phyloP scores from a whole-genome alignment of 2,329 filamentous ascomycete genomes.

The Nothopassalora personata region DNA sequence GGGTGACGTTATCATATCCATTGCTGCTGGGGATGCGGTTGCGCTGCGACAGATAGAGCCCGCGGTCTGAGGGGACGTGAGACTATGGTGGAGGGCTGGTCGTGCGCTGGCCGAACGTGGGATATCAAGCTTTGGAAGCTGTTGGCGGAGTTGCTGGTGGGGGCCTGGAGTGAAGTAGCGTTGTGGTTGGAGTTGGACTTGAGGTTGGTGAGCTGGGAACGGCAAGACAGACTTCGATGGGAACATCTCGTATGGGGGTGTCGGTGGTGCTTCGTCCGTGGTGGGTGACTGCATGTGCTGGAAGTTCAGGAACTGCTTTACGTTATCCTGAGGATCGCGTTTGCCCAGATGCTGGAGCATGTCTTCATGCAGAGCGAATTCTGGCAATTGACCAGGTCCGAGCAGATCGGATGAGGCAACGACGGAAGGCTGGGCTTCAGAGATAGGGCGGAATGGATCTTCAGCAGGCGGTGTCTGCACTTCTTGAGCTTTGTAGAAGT shows the following conservation, averaged over 20 bases:
- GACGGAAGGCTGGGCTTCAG: conserved; percentile 72
- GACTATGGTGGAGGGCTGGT: conserved; percentile 30
- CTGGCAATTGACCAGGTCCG: conserved; percentile 61
- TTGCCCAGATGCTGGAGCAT: conserved; percentile 63
- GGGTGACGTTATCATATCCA: conserved; percentile 41
- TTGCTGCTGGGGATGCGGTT: conserved; percentile 50
- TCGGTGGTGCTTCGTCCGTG: conserved; percentile 55
- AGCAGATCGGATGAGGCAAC: conserved; percentile 89
- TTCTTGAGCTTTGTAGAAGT: conserved; percentile 39
- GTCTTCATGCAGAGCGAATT: conserved; percentile 66
- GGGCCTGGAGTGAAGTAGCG: conserved; percentile 39
- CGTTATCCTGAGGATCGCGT: conserved; percentile 84
- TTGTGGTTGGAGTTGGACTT: conserved; percentile 35
- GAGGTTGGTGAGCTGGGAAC: conserved; percentile 23
- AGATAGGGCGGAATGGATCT: conserved; percentile 56
- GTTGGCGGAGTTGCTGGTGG: conserved; percentile 46
- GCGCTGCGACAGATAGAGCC: conserved; percentile 45
- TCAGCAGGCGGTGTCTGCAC: conserved; percentile 7
- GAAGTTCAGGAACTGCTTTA: conserved; percentile 83
- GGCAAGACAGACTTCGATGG: conserved; percentile 22
- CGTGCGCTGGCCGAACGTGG: conserved; percentile 39
- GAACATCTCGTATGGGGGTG: conserved; percentile 48
- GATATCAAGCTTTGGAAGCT: conserved; percentile 54
- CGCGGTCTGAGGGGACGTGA: conserved; percentile 31
- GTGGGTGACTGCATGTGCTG: conserved; percentile 59